Base-by-base conservation (phyloP, 768 basidiomycete genomes). In the Russula sp. region DNA sequence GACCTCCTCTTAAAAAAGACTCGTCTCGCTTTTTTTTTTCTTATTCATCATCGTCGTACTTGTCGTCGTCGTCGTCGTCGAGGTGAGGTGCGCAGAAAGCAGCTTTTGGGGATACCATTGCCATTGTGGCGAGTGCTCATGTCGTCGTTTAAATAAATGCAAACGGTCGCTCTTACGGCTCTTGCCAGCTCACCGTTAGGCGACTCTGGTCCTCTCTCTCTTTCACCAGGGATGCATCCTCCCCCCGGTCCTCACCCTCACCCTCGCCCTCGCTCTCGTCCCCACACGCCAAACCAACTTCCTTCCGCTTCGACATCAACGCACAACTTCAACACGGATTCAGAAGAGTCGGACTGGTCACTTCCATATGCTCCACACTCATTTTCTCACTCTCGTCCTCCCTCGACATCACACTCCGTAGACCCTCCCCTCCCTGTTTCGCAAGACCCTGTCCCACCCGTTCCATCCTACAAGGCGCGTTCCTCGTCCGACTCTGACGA, bases 401-500 rank as follows among this genome's bases (percentile, higher is more conserved):
- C 22, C 67, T 70, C 67, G 9, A 6, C 40, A 9, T 71, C 72
- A 24, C 72, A 74, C 64, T 62, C 72, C 40, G 69, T 72, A 32
- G 73, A 74, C 59, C 72, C 71, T 18, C 72, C 73, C n/a, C 67
- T 70, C 40, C 54, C 60, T 50, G 63, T 69, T 40, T 65, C 68
- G 24, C 66, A 71, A 50, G 69, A 67, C 36, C 70, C 72, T 26
- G 69, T 65, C 30, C 72, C 72, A 0, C 71, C 71, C 30, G 69
- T 71, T 56, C 78, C 76, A 64, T 73, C 76, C 13, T 72, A 72
- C 63, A 72, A 79, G 26, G 73, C 75, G 44, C 78, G 76, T 66
- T 76, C 77, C 56, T 75, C 73, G 44, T 79, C 77, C 40, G 79
- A 79, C 57, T 73, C 71, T 67, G 81, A 77, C 50, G 75, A 74